Evolutionary conservation across 257 asterid species (phyloP).

Genomic region (Solanum acaule): DNA sequence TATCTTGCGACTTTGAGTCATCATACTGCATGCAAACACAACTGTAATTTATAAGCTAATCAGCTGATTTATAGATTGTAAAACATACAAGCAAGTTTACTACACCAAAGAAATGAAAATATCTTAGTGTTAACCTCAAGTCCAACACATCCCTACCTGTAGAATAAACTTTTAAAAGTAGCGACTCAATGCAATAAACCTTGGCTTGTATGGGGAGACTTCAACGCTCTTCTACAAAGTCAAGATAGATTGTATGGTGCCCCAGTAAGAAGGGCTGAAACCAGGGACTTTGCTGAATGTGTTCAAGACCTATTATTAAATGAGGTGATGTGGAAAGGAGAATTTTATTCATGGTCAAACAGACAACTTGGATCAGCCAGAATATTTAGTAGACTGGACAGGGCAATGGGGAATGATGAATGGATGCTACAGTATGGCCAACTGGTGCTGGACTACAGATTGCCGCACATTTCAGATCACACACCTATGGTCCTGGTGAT

Average conservation of each 20-base stretch:
- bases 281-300: neutral
- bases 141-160: neutral
- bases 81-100: neutral
- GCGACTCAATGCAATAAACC: neutral
- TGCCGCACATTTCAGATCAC: neutral
- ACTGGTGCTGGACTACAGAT: neutral
- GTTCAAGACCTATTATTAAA: neutral
- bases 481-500: neutral
- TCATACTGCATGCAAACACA: conserved; percentile 49
- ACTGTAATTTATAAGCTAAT: neutral
- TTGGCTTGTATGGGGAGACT: neutral
- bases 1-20: conserved; percentile 66
- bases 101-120: neutral
- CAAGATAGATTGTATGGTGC: neutral
- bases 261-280: neutral
- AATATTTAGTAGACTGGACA: no score
- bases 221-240: neutral
- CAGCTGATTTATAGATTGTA: neutral
- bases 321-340: neutral
- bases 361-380: neutral
- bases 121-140: neutral
- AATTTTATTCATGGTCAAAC: neutral
- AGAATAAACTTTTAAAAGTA: neutral
- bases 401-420: no score
- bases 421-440: neutral